A percentile compares a stretch with the other conserved stretches of the same genome.
Evolutionary conservation across 2,329 filamentous ascomycete species (phyloP).

Genomic region (Neofusicoccum ribis): DNA sequence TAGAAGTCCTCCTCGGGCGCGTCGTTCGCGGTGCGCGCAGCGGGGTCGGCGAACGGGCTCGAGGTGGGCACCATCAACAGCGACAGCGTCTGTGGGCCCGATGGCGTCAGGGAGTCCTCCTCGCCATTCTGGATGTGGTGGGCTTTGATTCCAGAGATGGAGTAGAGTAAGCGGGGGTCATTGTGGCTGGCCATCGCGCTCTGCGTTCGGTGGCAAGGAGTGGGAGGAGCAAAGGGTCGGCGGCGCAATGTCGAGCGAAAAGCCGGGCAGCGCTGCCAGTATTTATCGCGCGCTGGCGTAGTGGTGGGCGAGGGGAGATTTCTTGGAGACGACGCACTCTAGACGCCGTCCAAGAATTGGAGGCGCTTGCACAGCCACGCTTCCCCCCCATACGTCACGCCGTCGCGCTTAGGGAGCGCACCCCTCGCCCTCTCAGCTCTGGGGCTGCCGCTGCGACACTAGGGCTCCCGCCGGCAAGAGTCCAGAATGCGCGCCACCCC

Average conservation of each 20-base stretch:
- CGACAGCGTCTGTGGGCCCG: constrained; percentile 86
- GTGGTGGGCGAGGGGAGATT: background rate
- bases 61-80: constrained; percentile 94
- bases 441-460: background rate
- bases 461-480: background rate
- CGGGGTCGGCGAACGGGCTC: constrained; percentile 63
- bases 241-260: background rate
- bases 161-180: constrained; percentile 58
- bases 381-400: constrained; percentile 5
- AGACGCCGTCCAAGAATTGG: background rate
- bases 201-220: background rate
- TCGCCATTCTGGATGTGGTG: constrained; percentile 88
- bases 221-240: background rate
- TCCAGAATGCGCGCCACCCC: background rate
- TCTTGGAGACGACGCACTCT: background rate
- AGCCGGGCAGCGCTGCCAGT: background rate
- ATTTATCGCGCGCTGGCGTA: background rate
- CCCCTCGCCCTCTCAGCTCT: background rate
- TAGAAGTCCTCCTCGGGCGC: constrained; percentile 79
- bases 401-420: background rate
- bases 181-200: constrained; percentile 51
- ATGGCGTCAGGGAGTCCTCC: constrained; percentile 78
- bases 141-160: constrained; percentile 80
- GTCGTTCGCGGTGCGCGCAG: constrained; percentile 58
- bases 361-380: constrained; percentile 10